phyloP scores from a whole-genome alignment of 371 early-diverging fungal species.

The Zychaea mexicana region DNA sequence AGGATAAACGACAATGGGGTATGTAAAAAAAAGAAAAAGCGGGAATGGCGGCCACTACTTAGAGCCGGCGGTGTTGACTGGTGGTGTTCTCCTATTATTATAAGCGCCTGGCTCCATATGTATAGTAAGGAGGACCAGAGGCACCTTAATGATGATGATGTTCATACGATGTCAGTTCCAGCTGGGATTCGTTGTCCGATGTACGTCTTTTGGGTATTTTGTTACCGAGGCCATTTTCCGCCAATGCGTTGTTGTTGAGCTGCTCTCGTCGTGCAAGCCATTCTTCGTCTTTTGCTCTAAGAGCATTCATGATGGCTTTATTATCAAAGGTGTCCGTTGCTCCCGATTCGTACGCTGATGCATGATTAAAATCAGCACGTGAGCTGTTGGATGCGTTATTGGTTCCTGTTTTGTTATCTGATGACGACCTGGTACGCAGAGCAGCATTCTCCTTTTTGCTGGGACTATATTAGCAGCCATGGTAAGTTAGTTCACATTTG shows the following conservation, averaged over 20 bases:
- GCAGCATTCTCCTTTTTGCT: not conserved
- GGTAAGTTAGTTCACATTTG: no score
- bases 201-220: not conserved
- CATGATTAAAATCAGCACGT: not conserved
- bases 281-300: constrained; percentile 22
- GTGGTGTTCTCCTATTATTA: no score
- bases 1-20: no score
- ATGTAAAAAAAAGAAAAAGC: no score
- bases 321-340: not conserved
- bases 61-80: no score
- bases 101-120: not conserved
- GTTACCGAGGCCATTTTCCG: not conserved
- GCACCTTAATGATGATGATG: not conserved
- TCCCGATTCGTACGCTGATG: not conserved
- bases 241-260: not conserved
- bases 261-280: constrained; percentile 1
- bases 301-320: not conserved
- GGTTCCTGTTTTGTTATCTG: not conserved
- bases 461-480: no score
- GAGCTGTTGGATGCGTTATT: not conserved
- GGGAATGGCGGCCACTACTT: no score
- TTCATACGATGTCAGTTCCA: not conserved
- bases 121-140: no score
- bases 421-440: not conserved
- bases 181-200: not conserved